Evolutionary conservation across 2,329 filamentous ascomycete genomes (phyloP), one percentile per base, ranked within the genome.

Genomic region (Scedosporium apiospermum): DNA sequence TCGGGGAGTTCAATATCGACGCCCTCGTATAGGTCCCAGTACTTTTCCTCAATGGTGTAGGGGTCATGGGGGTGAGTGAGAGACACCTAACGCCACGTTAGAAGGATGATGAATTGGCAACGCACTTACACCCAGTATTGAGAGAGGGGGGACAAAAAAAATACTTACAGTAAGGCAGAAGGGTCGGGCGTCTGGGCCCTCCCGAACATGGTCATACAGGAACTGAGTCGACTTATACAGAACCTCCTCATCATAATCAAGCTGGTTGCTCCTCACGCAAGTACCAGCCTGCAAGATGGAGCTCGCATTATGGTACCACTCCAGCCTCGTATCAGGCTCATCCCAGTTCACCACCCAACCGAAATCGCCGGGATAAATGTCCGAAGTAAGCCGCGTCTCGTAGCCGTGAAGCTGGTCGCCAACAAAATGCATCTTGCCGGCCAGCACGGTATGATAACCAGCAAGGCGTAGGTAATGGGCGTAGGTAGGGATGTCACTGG

Each of bases 321-420:
- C 93, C 51, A 93, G 85, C 57, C 93, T 85, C 49, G 86, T 87
- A 41, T 92, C 88, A 10, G 93, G 92, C 73, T 93, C 87, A 72
- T 97, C 93, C 93, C 93, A 97, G 77, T 96, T 93, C 66, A 96
- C 93, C 12, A 88, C 88, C 93, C 93, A 97, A 66, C 93, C 93
- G 71, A 95, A 92, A 71, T 97, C 93, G 63, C 89, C 93, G 1
- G 93, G 93, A 74, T 97, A 97, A 71, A 97, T 96, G 74, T 97
- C 93, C 67, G 88, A 90, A n/a, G 93, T 97, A 70, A 97, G 81
- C 63, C 93, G 86, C 70, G 91, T 89, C 78, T 97, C 93, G 70
- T 96, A 97, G 34, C 93, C 93, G 73, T 97, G 93, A 64, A 97
- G 81, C 77, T 97, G 93, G 72, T 97, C 93, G 41, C 93, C 93